phyloP scores from a whole-genome alignment of 345 rosid genomes.

The Linum usitatissimum region DNA sequence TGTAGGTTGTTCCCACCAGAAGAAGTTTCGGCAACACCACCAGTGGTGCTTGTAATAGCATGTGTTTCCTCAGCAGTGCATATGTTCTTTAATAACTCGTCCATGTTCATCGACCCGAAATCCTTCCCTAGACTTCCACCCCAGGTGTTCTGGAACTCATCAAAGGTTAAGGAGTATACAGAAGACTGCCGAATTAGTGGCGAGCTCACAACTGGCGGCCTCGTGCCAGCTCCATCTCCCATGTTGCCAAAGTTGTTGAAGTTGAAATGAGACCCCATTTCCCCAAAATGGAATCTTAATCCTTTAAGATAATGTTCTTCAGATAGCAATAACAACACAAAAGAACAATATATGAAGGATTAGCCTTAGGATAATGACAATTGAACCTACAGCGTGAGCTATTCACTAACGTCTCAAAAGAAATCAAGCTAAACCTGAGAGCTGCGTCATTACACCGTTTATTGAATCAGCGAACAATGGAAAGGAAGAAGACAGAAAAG shows the following conservation, averaged over 20 bases:
- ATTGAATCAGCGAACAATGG: not conserved
- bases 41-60: conserved; percentile 15
- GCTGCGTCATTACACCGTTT: not conserved
- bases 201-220: conserved; percentile 8
- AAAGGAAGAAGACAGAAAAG: not conserved
- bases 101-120: conserved; percentile 28
- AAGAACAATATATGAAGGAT: conserved; percentile 10
- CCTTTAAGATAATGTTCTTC: conserved; percentile 14
- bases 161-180: conserved; percentile 23
- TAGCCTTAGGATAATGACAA: conserved; percentile 7
- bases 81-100: conserved; percentile 25
- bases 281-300: conserved; percentile 12
- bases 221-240: conserved; percentile 11
- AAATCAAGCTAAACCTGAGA: not conserved
- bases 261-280: conserved; percentile 41
- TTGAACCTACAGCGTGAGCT: not conserved
- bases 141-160: conserved; percentile 24
- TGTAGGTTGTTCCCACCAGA: conserved; percentile 58
- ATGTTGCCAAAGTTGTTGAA: conserved; percentile 12
- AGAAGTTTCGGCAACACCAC: conserved; percentile 10
- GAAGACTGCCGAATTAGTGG: conserved; percentile 18
- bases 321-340: conserved; percentile 14
- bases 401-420: not conserved
- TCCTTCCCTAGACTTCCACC: conserved; percentile 23
- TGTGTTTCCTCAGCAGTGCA: conserved; percentile 27